Evolutionary conservation across 306 rosid species (phyloP).

Genomic region (Glycyrrhiza uralensis): DNA sequence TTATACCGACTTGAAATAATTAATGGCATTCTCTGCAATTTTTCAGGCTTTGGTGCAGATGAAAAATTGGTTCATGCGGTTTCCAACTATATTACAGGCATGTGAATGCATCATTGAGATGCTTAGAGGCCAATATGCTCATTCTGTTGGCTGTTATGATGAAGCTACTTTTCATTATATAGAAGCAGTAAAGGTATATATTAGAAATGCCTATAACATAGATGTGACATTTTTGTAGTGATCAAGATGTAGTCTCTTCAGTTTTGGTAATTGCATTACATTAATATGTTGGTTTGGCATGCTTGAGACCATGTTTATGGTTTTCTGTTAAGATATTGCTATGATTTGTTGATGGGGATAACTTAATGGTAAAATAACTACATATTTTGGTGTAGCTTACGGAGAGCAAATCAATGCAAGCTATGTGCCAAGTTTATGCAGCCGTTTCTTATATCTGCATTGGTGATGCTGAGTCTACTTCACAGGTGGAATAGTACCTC

Average conservation of each 20-base stretch:
- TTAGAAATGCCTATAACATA: conserved; percentile 8
- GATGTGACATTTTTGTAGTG: conserved; percentile 3
- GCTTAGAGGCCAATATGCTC: conserved; percentile 97
- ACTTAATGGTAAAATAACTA: conserved; percentile 30
- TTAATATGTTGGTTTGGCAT: conserved; percentile 29
- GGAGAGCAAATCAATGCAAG: conserved; percentile 92
- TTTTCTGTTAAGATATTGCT: background rate
- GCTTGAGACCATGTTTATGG: conserved; percentile 11
- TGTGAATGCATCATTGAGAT: conserved; percentile 91
- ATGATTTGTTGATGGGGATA: background rate
- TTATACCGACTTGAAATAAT: conserved; percentile 22
- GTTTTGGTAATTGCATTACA: conserved; percentile 13
- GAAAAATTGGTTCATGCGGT: conserved; percentile 84
- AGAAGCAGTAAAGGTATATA: conserved; percentile 77
- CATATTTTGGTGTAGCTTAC: conserved; percentile 58
- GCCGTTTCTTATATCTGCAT: conserved; percentile 93
- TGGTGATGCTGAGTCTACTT: conserved; percentile 93
- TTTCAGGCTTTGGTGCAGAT: conserved; percentile 89
- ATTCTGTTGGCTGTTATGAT: conserved; percentile 78
- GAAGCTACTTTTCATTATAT: conserved; percentile 88
- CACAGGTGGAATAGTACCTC: conserved; percentile 55
- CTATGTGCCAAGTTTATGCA: conserved; percentile 86
- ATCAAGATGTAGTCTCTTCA: conserved; percentile 10
- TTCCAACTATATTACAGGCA: conserved; percentile 91
- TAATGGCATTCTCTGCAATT: conserved; percentile 13